Evolutionary conservation across 768 basidiomycete genomes (phyloP).

Genomic region (Crassisporium funariophilum): DNA sequence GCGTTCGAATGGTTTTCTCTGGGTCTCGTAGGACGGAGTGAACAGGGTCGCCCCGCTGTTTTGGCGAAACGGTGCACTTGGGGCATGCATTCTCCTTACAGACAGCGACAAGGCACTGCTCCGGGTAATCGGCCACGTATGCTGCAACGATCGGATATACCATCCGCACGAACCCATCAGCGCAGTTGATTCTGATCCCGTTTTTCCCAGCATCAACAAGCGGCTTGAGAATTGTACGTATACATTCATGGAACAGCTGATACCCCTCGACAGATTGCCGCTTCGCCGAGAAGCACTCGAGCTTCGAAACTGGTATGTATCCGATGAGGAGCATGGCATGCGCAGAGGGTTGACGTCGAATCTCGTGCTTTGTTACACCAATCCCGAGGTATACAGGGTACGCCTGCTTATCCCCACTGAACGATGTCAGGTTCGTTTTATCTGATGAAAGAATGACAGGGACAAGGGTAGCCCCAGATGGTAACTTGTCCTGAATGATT

Average conservation of each 20-base stretch:
- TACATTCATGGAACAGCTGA: slow-evolving; percentile 39
- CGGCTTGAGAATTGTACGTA: slow-evolving; percentile 17
- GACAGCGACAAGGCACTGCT: slow-evolving; percentile 38
- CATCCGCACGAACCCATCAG: slow-evolving; percentile 31
- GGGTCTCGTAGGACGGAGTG: slow-evolving; percentile 1
- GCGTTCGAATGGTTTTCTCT: neutral
- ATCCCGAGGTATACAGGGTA: slow-evolving; percentile 48
- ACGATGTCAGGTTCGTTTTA: slow-evolving; percentile 40
- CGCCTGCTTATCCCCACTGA: slow-evolving; percentile 35
- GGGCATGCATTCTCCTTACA: slow-evolving; percentile 25
- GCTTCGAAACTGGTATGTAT: slow-evolving; percentile 40
- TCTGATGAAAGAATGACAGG: slow-evolving; percentile 40
- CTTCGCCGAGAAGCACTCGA: slow-evolving; percentile 31
- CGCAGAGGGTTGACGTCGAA: slow-evolving; percentile 29
- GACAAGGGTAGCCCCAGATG: neutral
- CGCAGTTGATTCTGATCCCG: slow-evolving; percentile 32
- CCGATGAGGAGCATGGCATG: slow-evolving; percentile 38
- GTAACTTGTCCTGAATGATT: neutral
- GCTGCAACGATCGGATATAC: slow-evolving; percentile 39
- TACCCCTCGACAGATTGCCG: slow-evolving; percentile 24
- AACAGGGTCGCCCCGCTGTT: slow-evolving; percentile 18
- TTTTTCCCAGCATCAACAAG: slow-evolving; percentile 27
- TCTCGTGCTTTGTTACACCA: slow-evolving; percentile 36
- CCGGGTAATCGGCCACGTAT: slow-evolving; percentile 41
- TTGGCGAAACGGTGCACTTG: slow-evolving; percentile 6